phyloP scores from a whole-genome alignment of 305 asterid species.

The Andrographis paniculata region DNA sequence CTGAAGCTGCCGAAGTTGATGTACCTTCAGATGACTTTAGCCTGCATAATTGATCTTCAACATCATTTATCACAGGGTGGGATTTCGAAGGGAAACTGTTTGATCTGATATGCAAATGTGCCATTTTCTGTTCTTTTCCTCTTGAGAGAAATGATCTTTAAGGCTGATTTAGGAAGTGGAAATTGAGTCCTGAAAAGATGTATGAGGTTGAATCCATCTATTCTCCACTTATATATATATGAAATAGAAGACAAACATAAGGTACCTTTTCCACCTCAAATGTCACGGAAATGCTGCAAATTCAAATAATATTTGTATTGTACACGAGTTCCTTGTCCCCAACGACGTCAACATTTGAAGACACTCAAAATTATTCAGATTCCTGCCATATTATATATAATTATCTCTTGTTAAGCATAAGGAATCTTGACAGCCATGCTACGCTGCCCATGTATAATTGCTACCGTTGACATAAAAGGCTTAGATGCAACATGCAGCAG shows the following conservation, averaged over 20 bases:
- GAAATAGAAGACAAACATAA: slow-evolving; percentile 10
- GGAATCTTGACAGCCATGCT: neutral
- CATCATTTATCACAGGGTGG: slow-evolving; percentile 12
- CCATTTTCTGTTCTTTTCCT: slow-evolving; percentile 19
- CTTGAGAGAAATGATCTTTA: neutral
- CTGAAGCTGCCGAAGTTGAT: slow-evolving; percentile 16
- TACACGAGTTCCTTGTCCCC: slow-evolving; percentile 15
- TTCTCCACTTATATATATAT: neutral
- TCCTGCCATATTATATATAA: neutral
- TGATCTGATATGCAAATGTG: slow-evolving; percentile 25
- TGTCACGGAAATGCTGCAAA: slow-evolving; percentile 7
- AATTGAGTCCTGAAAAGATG: neutral
- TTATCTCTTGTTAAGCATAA: neutral
- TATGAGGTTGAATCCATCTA: neutral
- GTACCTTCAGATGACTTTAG: slow-evolving; percentile 14
- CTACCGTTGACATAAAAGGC: too few relatives aligned
- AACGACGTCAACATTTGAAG: slow-evolving; percentile 11
- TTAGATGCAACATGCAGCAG: too few relatives aligned
- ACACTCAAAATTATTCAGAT: slow-evolving; percentile 11
- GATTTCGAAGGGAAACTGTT: slow-evolving; percentile 29
- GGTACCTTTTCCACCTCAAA: slow-evolving; percentile 23
- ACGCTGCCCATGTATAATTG: too few relatives aligned
- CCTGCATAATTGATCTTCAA: slow-evolving; percentile 15
- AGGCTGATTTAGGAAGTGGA: neutral
- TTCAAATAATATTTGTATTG: neutral